These are phyloP conservation scores for Avena insularis DNA, from an alignment of 176 grass and related monocot genomes.

Conservation along the genomic window DNA sequence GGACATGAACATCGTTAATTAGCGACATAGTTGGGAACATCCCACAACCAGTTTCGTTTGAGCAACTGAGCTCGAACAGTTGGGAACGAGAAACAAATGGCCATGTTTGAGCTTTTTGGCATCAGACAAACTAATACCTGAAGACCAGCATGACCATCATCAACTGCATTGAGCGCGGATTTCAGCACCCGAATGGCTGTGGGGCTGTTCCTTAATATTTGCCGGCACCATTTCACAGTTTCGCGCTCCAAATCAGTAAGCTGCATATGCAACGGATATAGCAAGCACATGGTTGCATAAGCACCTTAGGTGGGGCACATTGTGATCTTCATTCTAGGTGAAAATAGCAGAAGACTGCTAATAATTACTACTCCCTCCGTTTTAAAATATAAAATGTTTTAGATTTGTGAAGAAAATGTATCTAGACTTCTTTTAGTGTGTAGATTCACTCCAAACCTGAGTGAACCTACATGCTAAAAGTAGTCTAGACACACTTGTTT, in stretches of 20 bases:
- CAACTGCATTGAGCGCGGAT: slow-evolving; percentile 82
- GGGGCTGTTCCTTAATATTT: slow-evolving; percentile 86
- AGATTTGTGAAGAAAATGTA: too few relatives aligned
- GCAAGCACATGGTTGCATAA: not conserved
- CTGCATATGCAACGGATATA: slow-evolving; percentile 45
- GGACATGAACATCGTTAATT: not conserved
- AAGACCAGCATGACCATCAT: slow-evolving; percentile 88
- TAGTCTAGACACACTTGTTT: too few relatives aligned
- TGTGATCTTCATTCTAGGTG: not conserved
- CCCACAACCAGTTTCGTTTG: slow-evolving; percentile 2
- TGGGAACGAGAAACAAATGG: not conserved
- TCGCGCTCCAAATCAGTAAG: slow-evolving; percentile 78
- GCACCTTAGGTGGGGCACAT: not conserved
- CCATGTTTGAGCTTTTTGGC: not conserved
- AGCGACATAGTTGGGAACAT: slow-evolving; percentile 17
- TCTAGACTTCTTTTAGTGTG: too few relatives aligned
- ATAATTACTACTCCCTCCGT: not conserved
- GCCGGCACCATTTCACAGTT: slow-evolving; percentile 85
- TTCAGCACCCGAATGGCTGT: slow-evolving; percentile 87
- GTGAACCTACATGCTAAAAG: too few relatives aligned
- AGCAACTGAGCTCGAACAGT: not conserved
- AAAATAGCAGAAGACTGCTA: not conserved
- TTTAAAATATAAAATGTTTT: too few relatives aligned
- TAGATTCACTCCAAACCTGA: too few relatives aligned
- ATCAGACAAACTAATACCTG: slow-evolving; percentile 52